Base-by-base conservation (phyloP, 345 rosid genomes). In the Cardiospermum halicacabum region DNA sequence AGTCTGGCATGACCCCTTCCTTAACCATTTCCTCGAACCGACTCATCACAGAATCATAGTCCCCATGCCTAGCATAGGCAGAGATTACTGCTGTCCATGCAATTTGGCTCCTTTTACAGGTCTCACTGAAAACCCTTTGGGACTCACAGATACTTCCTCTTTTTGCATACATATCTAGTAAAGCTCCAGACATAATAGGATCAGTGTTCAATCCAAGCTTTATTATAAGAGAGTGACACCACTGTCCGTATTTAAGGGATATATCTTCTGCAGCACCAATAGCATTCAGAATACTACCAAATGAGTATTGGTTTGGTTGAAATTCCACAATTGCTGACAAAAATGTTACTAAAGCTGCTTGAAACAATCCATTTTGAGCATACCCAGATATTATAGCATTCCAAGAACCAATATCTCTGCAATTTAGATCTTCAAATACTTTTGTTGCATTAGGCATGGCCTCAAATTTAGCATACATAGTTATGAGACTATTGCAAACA, bases 111-210 rank as follows among this genome's bases (percentile, higher is more conserved):
- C 72, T 79, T 54, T 70, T 28, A 68, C 79, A 69, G 32, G 74
- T 76, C 75, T 86, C 92, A 19, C 51, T 21, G 60, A 89, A 92
- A 55, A 89, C 91, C 66, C 74, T 79, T 43, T 78, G 74, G 12
- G 96, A 82, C 58, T 92, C 96, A 10, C 40, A 59, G 58, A 89
- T 85, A 81, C 84, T 85, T 60, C 98, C 96, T 7, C 96, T 91
- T 84, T 89, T 92, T 18, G 92, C 96, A 37, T 89, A 89, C 98
- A 92, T 92, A 70, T 92, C 93, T 25, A 92, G 95, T 45, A 89
- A 92, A 45, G 96, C 90, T 56, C 87, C 74, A 28, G 88, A 87
- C 58, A 92, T 83, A 31, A 89, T 69, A 11, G 88, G 88, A 59
- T 89, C 77, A 0, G 71, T 69, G 72, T 77, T 69, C 6, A 84